phyloP scores from a whole-genome alignment of 257 asterid genomes.

The Jasminum sambac region DNA sequence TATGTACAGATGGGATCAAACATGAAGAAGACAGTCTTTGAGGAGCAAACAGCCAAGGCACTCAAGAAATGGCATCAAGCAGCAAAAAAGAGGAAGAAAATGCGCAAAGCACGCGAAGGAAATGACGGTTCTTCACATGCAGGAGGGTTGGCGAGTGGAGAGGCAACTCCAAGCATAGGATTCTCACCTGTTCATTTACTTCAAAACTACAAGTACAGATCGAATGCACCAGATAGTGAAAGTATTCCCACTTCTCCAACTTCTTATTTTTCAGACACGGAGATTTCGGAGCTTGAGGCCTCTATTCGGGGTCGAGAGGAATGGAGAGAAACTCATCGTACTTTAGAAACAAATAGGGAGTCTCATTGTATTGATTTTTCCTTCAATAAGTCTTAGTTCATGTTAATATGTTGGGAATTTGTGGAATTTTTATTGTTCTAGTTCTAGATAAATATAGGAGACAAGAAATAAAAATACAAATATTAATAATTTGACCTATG shows the following conservation, averaged over 20 bases:
- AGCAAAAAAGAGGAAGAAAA: conserved; percentile 48
- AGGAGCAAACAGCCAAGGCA: conserved; percentile 68
- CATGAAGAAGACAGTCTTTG: conserved; percentile 63
- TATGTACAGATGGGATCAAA: conserved; percentile 58
- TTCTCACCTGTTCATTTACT: conserved; percentile 56
- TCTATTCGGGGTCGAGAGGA: conserved; percentile 16
- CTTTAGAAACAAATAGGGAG: conserved; percentile 11
- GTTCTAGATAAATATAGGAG: no score
- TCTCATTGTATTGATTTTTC: conserved; percentile 36
- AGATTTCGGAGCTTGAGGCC: conserved; percentile 42
- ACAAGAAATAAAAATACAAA: no score
- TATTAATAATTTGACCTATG: no score
- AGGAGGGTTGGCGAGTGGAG: conserved; percentile 30
- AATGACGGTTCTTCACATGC: conserved; percentile 16
- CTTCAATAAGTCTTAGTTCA: conserved; percentile 23
- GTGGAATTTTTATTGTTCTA: no score
- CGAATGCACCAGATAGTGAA: conserved; percentile 31
- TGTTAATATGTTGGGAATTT: neutral
- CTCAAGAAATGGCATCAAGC: conserved; percentile 60
- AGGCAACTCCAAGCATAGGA: conserved; percentile 35
- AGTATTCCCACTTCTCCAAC: conserved; percentile 34
- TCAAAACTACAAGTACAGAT: conserved; percentile 39
- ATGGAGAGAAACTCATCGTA: neutral
- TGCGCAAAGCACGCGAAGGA: conserved; percentile 25
- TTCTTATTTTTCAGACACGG: conserved; percentile 40